phyloP scores from a whole-genome alignment of 2,329 filamentous ascomycete species.

The Berkeleyomyces basicola region DNA sequence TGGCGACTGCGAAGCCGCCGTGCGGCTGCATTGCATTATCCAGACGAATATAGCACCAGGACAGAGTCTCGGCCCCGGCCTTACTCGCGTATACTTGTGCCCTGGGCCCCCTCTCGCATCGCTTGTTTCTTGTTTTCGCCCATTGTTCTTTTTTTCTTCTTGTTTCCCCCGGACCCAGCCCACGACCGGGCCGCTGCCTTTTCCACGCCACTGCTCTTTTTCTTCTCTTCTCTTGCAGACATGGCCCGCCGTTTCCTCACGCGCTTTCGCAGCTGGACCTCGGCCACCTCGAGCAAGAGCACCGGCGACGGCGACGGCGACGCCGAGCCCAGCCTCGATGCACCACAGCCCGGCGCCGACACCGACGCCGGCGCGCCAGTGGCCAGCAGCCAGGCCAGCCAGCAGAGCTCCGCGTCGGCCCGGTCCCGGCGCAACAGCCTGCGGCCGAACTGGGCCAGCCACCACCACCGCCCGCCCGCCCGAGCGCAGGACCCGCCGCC shows the following conservation, averaged over 20 bases:
- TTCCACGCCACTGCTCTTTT: neutral
- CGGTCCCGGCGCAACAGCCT: neutral
- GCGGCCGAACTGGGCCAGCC: neutral
- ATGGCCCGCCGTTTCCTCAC: conserved; percentile 4
- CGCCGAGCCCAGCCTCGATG: no score
- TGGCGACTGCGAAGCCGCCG: neutral
- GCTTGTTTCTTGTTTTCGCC: neutral
- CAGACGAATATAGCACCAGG: neutral
- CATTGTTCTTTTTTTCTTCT: no score
- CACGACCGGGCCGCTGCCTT: no score
- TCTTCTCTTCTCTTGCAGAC: neutral
- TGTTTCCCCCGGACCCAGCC: no score
- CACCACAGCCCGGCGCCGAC: neutral
- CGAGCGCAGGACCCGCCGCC: neutral
- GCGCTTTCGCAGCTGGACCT: conserved; percentile 9
- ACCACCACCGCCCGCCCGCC: neutral
- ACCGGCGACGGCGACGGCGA: neutral
- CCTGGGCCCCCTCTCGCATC: no score
- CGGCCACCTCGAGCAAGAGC: neutral
- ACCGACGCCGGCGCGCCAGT: neutral
- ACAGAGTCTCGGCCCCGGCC: neutral
- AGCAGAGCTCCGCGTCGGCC: neutral
- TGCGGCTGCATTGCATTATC: neutral
- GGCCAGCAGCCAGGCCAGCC: neutral
- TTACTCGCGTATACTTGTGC: neutral